Evolutionary conservation across 2,329 filamentous ascomycete genomes (phyloP).

Genomic region (Aspergillus luchuensis): DNA sequence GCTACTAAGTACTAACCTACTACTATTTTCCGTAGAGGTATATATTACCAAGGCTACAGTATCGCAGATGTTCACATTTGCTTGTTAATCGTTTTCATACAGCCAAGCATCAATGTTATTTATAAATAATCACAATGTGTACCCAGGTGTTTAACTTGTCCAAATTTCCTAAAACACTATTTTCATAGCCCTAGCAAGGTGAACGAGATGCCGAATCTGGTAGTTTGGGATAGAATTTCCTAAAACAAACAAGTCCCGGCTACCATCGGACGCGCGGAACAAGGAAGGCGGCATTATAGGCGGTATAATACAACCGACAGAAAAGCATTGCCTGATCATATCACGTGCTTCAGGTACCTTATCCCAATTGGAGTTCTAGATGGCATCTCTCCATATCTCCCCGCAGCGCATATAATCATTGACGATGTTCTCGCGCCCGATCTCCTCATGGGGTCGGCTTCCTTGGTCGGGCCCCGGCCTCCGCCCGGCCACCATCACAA

Average conservation of each 20-base stretch:
- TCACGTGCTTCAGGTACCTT: conserved; percentile 25
- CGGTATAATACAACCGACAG: not conserved
- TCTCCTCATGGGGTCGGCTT: conserved; percentile 29
- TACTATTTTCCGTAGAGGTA: too few relatives aligned
- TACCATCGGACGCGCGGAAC: not conserved
- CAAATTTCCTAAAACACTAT: too few relatives aligned
- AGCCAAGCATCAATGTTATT: too few relatives aligned
- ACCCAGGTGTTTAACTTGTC: too few relatives aligned
- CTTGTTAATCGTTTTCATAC: too few relatives aligned
- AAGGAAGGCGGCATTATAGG: not conserved
- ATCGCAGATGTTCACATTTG: too few relatives aligned
- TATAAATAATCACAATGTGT: too few relatives aligned
- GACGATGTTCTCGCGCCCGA: conserved; percentile 34
- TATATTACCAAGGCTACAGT: too few relatives aligned
- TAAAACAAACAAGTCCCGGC: not conserved
- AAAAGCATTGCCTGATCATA: not conserved
- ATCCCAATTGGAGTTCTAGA: conserved; percentile 7
- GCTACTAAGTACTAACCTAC: too few relatives aligned
- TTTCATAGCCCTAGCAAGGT: not conserved
- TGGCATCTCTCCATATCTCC: conserved; percentile 17
- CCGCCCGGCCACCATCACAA: conserved; percentile 17
- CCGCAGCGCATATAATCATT: conserved; percentile 15
- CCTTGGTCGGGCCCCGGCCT: conserved; percentile 17
- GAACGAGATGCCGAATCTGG: not conserved
- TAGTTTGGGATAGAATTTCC: not conserved